phyloP scores from a whole-genome alignment of 495 filamentous ascomycete genomes.

The Xylaria curta region DNA sequence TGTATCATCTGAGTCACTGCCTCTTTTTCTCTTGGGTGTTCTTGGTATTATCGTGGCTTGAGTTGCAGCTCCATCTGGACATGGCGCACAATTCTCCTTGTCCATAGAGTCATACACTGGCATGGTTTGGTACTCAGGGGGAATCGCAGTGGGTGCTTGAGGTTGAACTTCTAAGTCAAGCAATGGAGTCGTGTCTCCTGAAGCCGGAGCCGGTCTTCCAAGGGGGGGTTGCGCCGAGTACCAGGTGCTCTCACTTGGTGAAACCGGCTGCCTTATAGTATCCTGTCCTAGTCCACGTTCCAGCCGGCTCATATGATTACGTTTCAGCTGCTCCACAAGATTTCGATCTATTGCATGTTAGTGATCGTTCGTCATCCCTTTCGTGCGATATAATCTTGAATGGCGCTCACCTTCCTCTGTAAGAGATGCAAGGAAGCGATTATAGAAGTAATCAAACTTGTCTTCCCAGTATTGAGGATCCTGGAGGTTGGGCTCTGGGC shows the following conservation, averaged over 20 bases:
- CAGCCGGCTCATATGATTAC: too few relatives aligned
- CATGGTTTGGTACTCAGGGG: neutral
- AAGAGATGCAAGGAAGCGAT: neutral
- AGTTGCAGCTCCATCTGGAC: neutral
- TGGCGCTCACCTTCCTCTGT: neutral
- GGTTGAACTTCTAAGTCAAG: neutral
- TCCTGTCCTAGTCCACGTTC: too few relatives aligned
- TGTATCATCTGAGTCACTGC: neutral
- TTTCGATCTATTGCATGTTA: neutral
- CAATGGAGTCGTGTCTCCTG: neutral
- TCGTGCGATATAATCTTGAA: too few relatives aligned
- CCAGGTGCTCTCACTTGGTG: neutral
- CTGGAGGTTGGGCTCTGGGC: slow-evolving; percentile 7
- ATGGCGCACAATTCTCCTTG: slow-evolving; percentile 6
- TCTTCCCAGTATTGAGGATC: neutral
- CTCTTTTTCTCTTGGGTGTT: neutral
- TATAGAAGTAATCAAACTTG: neutral
- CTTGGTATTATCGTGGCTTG: neutral
- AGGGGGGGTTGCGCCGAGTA: neutral
- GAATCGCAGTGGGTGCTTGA: neutral
- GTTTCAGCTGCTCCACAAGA: neutral
- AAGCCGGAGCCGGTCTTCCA: neutral
- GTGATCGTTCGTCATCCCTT: neutral
- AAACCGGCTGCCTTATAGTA: too few relatives aligned
- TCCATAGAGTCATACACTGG: neutral